Evolutionary conservation across 192 early-diverging fungal species (phyloP), one percentile per base, ranked within the genome.

Genomic region (Ambispora gerdemannii): DNA sequence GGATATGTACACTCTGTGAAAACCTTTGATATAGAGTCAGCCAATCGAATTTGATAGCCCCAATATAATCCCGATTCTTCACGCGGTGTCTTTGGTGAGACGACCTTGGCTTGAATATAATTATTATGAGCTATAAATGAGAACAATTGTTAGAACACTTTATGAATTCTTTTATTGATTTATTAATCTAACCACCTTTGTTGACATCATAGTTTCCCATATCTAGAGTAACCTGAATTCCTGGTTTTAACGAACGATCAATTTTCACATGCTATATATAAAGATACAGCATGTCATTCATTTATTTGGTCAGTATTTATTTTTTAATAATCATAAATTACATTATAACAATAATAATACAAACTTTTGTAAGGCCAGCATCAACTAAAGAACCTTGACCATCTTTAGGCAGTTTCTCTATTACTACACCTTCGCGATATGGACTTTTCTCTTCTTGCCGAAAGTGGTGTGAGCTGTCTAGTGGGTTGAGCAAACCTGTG

Each of bases 401-500:
- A 24, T 72, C 63, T 32, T 36, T 38, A 10, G 49, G 49, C 0
- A 52, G 28, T 43, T 71, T 73, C n/a, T 73, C 52, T 2, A 87
- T 75, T 10, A 81, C 82, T 0, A 90, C 84, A 19, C 87, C 89
- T 64, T 89, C 89, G 3, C 89, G 70, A 68, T 77, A 90, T 27
- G 73, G 76, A 28, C 80, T 84, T 4, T 77, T 76, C 30, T 89
- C 88, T 53, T 89, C 85, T 52, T 81, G 64, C 15, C 83, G 78
- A 17, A 86, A 79, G 61, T 90, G 89, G 70, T 90, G 87, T n/a
- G 89, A 83, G 11, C 82, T 75, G 72, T 88, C 86, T 66, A 90
- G 68, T 19, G 86, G 85, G 68, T 86, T 87, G 59, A 90, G 72
- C 43, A 88, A 73, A 13, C 83, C 83, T 80, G n/a, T n/a, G n/a